phyloP scores from a whole-genome alignment of 2,329 filamentous ascomycete species.

The Myriosclerotinia duriaeana region DNA sequence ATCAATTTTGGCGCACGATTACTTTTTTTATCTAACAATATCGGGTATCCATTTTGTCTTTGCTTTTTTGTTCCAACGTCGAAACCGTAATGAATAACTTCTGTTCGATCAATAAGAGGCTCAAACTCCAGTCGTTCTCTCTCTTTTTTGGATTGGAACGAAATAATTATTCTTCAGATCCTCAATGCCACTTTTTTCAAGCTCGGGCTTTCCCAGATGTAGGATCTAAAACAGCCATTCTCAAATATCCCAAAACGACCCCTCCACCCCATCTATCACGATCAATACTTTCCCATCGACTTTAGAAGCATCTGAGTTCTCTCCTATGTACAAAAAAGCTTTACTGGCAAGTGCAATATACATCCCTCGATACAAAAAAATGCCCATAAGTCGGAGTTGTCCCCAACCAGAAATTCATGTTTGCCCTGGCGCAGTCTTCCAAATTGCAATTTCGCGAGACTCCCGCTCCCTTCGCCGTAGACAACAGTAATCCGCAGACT shows the following conservation, averaged over 20 bases:
- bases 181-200: background rate
- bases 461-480: background rate
- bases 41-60: background rate
- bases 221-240: background rate
- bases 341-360: background rate
- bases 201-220: background rate
- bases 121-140: background rate
- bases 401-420: background rate
- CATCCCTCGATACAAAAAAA: background rate
- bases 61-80: background rate
- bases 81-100: background rate
- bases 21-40: background rate
- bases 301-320: background rate
- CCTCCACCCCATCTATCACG: background rate
- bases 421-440: background rate
- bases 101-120: background rate
- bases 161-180: background rate
- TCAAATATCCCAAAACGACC: background rate
- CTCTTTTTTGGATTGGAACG: background rate
- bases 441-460: background rate
- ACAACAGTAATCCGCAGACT: background rate
- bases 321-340: background rate
- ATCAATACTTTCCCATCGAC: background rate
- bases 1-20: background rate
- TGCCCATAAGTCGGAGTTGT: background rate